Base-by-base conservation (phyloP, 2,329 filamentous ascomycete species). In the Alternaria alternata region DNA sequence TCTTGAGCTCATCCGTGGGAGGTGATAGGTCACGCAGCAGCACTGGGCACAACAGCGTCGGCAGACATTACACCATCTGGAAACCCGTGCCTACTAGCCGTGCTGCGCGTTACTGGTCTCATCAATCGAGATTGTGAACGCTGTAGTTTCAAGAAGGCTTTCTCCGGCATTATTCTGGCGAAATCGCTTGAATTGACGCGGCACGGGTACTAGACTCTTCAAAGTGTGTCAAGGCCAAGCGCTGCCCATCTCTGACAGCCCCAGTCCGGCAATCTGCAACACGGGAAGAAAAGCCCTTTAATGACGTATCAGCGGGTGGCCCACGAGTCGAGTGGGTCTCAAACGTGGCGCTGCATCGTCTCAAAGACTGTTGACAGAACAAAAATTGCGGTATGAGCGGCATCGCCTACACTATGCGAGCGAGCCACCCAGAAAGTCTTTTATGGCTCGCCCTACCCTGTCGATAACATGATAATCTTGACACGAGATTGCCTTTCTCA, bases 281-380 rank as follows among this genome's bases (percentile, higher is more conserved):
- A 67, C 71, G 71, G 72, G 67, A 75, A 75, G 67, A 59, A 57
- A 65, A 62, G 57, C 38, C 70, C 67, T 64, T 67, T 69, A 57
- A 78, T 78, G 75, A 78, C 75, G 75, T 77, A 75, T 65, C 65
- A 32, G 53, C 63, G 63, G 63, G 59, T 63, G 51, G 66, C 65
- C 75, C 74, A 76, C 73, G 73, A 77, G 72, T 75, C 62, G 65
- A 65, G 74, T 78, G 75, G 75, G 69, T 70, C 74, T 52, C 61
- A 54, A 75, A 74, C 72, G 73, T 78, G 75, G 74, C 75, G 74
- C 64, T 61, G 62, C 68, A 71, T 71, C 64, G 67, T 65, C 58
- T 64, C 54, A 68, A 67, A 65, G 51, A 51, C 59, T 63, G 62
- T 65, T 65, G 54, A 63, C 65, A 68, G 63, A 68, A 66, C 41